These are phyloP conservation scores for Albizia julibrissin DNA, from an alignment of 306 rosid genomes.

Conservation along the genomic window DNA sequence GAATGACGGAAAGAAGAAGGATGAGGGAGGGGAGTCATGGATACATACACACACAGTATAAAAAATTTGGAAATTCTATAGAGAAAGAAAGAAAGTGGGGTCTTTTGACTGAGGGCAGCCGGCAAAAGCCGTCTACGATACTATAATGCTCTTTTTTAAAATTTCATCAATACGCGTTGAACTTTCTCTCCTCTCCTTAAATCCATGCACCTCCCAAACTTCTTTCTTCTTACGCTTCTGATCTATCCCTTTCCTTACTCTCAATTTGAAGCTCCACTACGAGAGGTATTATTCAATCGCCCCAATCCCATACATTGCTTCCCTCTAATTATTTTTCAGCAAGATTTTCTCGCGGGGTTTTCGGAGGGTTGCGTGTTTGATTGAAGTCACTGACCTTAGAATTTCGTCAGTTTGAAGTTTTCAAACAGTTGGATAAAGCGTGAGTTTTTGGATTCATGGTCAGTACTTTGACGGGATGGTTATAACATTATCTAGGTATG, in stretches of 20 bases:
- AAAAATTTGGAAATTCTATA: not conserved
- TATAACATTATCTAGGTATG: constrained; percentile 31
- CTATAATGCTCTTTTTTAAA: constrained; percentile 33
- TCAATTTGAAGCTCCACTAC: constrained; percentile 35
- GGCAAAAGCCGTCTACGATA: constrained; percentile 68
- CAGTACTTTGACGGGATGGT: constrained; percentile 5
- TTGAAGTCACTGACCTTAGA: constrained; percentile 32
- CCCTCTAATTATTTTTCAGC: constrained; percentile 6
- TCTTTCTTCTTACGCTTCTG: constrained; percentile 36
- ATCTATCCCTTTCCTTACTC: constrained; percentile 31
- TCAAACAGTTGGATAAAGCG: constrained; percentile 4
- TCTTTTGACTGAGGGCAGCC: constrained; percentile 75
- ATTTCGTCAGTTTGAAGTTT: constrained; percentile 39
- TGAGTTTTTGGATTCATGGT: constrained; percentile 27
- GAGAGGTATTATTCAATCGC: constrained; percentile 14
- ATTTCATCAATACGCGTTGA: constrained; percentile 72
- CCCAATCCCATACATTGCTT: constrained; percentile 9
- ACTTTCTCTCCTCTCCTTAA: constrained; percentile 44
- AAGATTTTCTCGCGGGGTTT: not conserved
- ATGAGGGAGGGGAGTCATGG: not conserved
- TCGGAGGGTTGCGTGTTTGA: constrained; percentile 28
- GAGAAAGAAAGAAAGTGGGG: constrained; percentile 35
- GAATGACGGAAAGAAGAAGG: constrained; percentile 28
- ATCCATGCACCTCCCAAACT: not conserved
- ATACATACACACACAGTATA: constrained; percentile 3